phyloP scores from a whole-genome alignment of 371 early-diverging fungal genomes.

The Mucor circinelloides region DNA sequence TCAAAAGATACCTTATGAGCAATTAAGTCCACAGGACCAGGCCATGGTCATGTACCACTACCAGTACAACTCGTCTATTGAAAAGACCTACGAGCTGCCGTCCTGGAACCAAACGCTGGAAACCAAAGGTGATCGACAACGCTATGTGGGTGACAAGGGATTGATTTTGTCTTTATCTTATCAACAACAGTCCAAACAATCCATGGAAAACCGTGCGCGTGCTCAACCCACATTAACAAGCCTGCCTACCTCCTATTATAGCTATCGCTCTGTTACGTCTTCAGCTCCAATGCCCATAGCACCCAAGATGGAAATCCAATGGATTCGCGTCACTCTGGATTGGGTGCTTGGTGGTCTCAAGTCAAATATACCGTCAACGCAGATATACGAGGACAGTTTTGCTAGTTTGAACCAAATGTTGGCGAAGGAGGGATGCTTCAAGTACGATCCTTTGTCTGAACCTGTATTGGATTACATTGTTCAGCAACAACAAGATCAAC shows the following conservation, averaged over 20 bases:
- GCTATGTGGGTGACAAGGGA: conserved; percentile 48
- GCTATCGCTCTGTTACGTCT: conserved; percentile 9
- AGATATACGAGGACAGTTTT: conserved; percentile 40
- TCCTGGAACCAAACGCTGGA: conserved; percentile 6
- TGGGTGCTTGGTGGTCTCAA: conserved; percentile 43
- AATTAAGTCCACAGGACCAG: conserved; percentile 31
- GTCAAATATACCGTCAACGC: conserved; percentile 21
- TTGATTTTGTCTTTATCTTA: conserved; percentile 40
- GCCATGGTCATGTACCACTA: conserved; percentile 40
- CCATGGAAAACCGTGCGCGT: background rate
- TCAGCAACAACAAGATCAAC: conserved; percentile 16
- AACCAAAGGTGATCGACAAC: conserved; percentile 6
- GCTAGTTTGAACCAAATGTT: conserved; percentile 24
- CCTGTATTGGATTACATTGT: conserved; percentile 41
- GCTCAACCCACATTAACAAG: conserved; percentile 1
- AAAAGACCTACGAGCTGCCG: conserved; percentile 41
- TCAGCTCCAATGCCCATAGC: conserved; percentile 20
- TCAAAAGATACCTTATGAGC: background rate
- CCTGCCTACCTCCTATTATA: conserved; percentile 13
- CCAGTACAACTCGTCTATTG: conserved; percentile 43
- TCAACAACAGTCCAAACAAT: conserved; percentile 2
- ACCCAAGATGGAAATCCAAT: conserved; percentile 29
- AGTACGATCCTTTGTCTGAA: conserved; percentile 46
- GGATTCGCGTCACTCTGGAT: conserved; percentile 43
- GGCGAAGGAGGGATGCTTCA: conserved; percentile 36